phyloP scores from a whole-genome alignment of 2,329 filamentous ascomycete genomes.

The Aspergillus glaucus region DNA sequence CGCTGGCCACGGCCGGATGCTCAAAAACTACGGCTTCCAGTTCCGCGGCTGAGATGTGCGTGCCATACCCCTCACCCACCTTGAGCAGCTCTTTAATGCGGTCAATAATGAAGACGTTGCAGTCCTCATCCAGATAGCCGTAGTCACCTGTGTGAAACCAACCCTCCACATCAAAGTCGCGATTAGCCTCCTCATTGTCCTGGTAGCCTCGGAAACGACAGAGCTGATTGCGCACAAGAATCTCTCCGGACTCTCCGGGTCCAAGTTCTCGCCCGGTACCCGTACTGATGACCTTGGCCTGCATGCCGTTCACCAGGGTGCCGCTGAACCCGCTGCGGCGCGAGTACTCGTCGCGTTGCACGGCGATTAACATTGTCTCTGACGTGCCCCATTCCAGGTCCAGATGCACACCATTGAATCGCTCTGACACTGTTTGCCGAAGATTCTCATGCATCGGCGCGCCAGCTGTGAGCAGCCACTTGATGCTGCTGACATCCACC shows the following conservation, averaged over 20 bases:
- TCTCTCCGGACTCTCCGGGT: constrained; percentile 12
- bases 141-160: constrained; percentile 20
- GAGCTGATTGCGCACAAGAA: constrained; percentile 15
- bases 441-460: constrained; percentile 18
- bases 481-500: constrained; percentile 13
- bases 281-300: constrained; percentile 13
- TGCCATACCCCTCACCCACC: constrained; percentile 31
- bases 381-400: constrained; percentile 19
- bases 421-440: constrained; percentile 10
- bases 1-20: constrained; percentile 24
- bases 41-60: constrained; percentile 25
- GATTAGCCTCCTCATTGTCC: constrained; percentile 14
- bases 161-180: constrained; percentile 14
- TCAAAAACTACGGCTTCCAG: constrained; percentile 28
- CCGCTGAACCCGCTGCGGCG: constrained; percentile 15
- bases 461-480: constrained; percentile 21
- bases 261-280: constrained; percentile 12
- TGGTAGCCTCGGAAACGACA: constrained; percentile 14
- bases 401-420: constrained; percentile 14
- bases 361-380: constrained; percentile 20
- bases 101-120: constrained; percentile 17
- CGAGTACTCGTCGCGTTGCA: constrained; percentile 15
- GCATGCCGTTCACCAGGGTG: constrained; percentile 11
- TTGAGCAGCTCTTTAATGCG: constrained; percentile 29
- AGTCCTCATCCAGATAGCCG: constrained; percentile 16